Evolutionary conservation across 768 basidiomycete genomes (phyloP).

Genomic region (Hypholoma fasciculare): DNA sequence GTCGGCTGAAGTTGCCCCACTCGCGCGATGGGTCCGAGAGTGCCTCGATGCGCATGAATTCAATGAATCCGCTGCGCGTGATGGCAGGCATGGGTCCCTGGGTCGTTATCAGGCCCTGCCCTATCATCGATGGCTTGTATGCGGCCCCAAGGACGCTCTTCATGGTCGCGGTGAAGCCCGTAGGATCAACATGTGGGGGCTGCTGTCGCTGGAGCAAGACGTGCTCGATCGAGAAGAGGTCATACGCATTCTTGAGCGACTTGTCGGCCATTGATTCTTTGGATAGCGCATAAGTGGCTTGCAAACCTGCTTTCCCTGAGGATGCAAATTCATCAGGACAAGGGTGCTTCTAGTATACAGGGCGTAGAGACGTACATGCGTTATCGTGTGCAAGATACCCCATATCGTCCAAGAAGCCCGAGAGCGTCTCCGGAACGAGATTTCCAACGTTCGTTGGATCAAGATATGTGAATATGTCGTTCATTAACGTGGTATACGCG

Average conservation of each 20-base stretch:
- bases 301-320: conserved; percentile 8
- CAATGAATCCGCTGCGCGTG: conserved; percentile 11
- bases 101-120: neutral
- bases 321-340: neutral
- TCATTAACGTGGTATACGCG: conserved; percentile 4
- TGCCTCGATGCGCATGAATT: conserved; percentile 1
- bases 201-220: conserved; percentile 7
- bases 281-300: conserved; percentile 2
- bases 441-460: conserved; percentile 8
- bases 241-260: conserved; percentile 9
- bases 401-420: conserved; percentile 11
- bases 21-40: conserved; percentile 7
- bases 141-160: conserved; percentile 3
- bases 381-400: conserved; percentile 11
- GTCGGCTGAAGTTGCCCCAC: conserved; percentile 12
- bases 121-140: conserved; percentile 2
- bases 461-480: conserved; percentile 13
- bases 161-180: conserved; percentile 3
- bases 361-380: conserved; percentile 2
- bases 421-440: conserved; percentile 10
- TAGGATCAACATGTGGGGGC: conserved; percentile 6
- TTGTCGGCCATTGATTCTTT: conserved; percentile 12
- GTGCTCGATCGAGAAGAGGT: conserved; percentile 14
- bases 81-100: conserved; percentile 12
- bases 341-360: neutral